Base-by-base conservation (phyloP, 441 rosid genomes). In the Adansonia madagascariensis region DNA sequence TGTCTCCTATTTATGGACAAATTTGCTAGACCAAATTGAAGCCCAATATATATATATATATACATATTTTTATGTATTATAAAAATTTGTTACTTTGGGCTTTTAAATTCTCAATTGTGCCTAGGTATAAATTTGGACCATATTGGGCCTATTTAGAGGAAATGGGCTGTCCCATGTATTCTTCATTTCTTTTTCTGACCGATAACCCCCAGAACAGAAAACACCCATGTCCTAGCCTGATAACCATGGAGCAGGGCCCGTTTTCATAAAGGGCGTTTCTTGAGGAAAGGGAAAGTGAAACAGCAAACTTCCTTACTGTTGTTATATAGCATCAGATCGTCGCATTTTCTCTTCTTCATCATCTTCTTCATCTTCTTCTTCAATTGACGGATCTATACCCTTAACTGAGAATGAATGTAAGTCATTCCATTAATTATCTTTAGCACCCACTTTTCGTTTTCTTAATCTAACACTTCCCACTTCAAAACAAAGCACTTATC, bases 371-470 rank as follows among this genome's bases (percentile, higher is more conserved):
- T 12, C 50, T 55, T 11, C 8, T 9, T 71, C 31, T 35, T 71
- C 27, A n/a, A 39, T 55, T 41, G 24, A 17, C 27, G 17, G 5
- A 55, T 53, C 50, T 2, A 6, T 17, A 53, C 52, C 35, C 75
- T 72, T 35, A 53, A 35, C 4, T 55, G 64, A 61, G n/a, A 61
- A 74, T 47, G 70, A 62, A 31, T 74, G 77, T 62, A 61, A 74
- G 60, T 44, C 14, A 5, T 60, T 47, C 46, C 24, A n/a, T 27
- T n/a, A 12, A 9, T 18, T 12, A 12, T 57, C 18, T 73, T 73
- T 59, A 4, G 31, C 11, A n/a, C 74, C 17, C 24, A 18, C 10
- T 55, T 22, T 57, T 66, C 15, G 8, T 56, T 56, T 67, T 57
- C 62, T 55, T 9, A 35, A n/a, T 68, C 43, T 24, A 44, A 76